Base-by-base conservation (phyloP, 2,329 filamentous ascomycete species). In the Xylariomycetidae sp. region DNA sequence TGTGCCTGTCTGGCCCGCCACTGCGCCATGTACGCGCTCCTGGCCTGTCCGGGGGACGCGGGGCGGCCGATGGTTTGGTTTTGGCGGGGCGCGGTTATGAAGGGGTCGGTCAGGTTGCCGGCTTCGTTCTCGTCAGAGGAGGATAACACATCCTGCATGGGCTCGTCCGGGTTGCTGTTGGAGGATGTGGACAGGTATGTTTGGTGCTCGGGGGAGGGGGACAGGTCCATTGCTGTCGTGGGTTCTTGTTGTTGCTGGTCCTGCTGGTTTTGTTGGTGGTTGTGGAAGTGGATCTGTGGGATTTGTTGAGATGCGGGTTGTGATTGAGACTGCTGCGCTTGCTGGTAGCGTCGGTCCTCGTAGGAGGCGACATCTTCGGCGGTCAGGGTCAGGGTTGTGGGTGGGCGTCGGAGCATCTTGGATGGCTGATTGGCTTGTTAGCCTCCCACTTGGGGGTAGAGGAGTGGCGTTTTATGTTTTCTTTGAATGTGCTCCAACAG, bases 281-380 rank as follows among this genome's bases (percentile, higher is more conserved):
- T 15, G 14, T 30, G 25, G 26, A 18, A 10, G 30, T 7, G 19
- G 18, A 4, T 33, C 33, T 12, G 22, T 22, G 23, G 35, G 40
- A 25, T 3, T 33, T 41, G 16, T 27, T 30, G 9, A 16, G 33
- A 23, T 59, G 33, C 59, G 59, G 16, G 33, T 26, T 41, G 38
- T 11, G 34, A 16, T 15, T 30, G 41, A 3, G 27, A 29, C 16
- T 44, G 40, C 9, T 34, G 25, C n/a, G 34, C 32, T 10, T 36
- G 33, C 16, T 40, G 40, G 32, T 63, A 64, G 40, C 78, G 72
- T 17, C 70, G 69, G 55, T 82, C 79, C 52, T 87, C 82, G 61
- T 85, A 86, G 34, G 73, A 67, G 25, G 80, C 78, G 25, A 87
- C 69, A 57, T 88, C 83, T 52, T 85, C 79, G 30, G 77, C 67